Percentiles rank a stretch among this genome's conserved stretches.
Conservation (phyloP, 306 rosid species). For the Castanea crenata region DNA sequence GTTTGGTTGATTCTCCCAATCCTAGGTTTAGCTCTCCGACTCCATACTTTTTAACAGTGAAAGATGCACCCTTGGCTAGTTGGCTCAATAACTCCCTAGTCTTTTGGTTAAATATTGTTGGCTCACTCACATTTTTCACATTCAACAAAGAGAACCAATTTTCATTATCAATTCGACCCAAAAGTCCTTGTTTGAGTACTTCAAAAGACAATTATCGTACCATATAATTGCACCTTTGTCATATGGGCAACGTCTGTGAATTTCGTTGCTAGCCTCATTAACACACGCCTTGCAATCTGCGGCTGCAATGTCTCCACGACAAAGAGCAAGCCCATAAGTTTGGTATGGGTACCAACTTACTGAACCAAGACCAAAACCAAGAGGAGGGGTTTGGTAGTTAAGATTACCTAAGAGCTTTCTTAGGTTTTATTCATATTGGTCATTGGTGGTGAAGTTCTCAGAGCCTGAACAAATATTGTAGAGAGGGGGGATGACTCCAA, state of each 20-base stretch:
- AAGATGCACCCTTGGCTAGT: neutral
- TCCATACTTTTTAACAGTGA: neutral
- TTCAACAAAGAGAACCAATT: neutral
- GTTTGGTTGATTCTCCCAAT: neutral
- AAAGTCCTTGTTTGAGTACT: neutral
- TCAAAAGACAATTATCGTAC: neutral
- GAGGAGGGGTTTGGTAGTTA: neutral
- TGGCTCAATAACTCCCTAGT: neutral
- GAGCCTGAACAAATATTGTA: neutral
- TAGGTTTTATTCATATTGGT: neutral
- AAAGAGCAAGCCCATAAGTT: neutral
- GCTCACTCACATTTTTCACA: neutral
- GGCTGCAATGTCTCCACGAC: neutral
- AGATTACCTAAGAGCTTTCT: neutral
- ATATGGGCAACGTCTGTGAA: neutral
- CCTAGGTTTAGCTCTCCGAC: neutral
- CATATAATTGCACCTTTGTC: neutral
- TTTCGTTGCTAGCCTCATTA: neutral
- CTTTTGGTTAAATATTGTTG: neutral
- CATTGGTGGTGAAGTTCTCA: constrained; percentile 9
- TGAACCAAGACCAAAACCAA: neutral
- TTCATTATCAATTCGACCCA: neutral
- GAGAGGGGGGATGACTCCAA: neutral
- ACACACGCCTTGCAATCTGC: neutral
- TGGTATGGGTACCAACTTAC: neutral